Evolutionary conservation across 805 yeast genomes (phyloP).

Genomic region (Lipomyces chichibuensis): DNA sequence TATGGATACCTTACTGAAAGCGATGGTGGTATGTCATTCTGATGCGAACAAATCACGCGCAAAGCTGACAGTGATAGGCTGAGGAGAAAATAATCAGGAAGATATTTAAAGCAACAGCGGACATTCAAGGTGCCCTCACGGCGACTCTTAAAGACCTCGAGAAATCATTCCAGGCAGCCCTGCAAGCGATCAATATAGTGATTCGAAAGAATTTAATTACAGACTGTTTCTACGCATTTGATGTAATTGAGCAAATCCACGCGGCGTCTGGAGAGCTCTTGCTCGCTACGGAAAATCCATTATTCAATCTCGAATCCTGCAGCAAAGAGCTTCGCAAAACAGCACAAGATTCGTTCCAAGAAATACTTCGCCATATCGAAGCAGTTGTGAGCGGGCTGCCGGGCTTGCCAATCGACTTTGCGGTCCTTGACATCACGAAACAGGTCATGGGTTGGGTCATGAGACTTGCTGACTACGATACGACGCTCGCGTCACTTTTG

Average conservation of each 20-base stretch:
- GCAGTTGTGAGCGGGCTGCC: conserved; percentile 52
- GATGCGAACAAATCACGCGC: neutral
- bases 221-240: conserved; percentile 60
- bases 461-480: conserved; percentile 62
- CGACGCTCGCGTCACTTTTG: conserved; percentile 23
- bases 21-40: conserved; percentile 13
- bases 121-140: conserved; percentile 19
- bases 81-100: conserved; percentile 17
- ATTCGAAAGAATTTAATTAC: conserved; percentile 51
- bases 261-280: conserved; percentile 43
- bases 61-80: neutral
- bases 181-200: conserved; percentile 24
- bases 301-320: conserved; percentile 29
- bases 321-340: conserved; percentile 36
- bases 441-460: conserved; percentile 70
- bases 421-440: conserved; percentile 71
- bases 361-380: conserved; percentile 61
- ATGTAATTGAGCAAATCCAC: conserved; percentile 56
- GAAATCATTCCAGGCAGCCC: conserved; percentile 34
- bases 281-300: conserved; percentile 33
- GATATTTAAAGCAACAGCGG: conserved; percentile 20
- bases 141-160: conserved; percentile 35
- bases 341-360: conserved; percentile 52
- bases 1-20: conserved; percentile 8
- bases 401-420: conserved; percentile 64